Conservation (phyloP, 148 eudicot species). For the Bassia scoparia region DNA sequence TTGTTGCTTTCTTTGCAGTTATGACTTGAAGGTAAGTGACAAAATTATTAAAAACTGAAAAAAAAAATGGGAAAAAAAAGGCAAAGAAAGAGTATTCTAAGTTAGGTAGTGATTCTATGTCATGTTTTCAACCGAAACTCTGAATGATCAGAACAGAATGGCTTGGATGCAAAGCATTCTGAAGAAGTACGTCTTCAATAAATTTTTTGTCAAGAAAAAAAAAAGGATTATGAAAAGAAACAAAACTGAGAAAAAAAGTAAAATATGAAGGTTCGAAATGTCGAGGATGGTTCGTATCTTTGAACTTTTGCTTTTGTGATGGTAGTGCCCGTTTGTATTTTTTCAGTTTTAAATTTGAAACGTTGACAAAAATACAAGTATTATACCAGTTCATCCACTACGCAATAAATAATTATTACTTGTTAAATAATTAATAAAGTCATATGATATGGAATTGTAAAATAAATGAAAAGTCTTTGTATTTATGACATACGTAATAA, state of each 20-base stretch:
- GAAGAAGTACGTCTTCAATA: neutral
- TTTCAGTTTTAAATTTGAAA: constrained; percentile 2
- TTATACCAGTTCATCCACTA: neutral
- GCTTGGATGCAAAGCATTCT: constrained; percentile 25
- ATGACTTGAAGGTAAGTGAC: neutral
- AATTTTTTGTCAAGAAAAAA: neutral
- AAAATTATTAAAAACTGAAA: neutral
- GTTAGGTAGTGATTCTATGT: constrained; percentile 20
- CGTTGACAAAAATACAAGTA: neutral
- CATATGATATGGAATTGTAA: no score
- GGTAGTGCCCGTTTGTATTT: neutral
- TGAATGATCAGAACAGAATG: neutral
- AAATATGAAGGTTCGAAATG: constrained; percentile 14
- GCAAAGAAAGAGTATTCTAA: neutral
- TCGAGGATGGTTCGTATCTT: constrained; percentile 30
- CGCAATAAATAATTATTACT: no score
- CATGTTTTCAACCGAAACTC: constrained; percentile 8
- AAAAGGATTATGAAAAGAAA: neutral
- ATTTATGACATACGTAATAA: no score
- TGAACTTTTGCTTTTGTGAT: constrained; percentile 11
- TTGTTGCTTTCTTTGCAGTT: constrained; percentile 22
- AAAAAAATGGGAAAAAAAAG: neutral
- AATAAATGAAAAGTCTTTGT: no score
- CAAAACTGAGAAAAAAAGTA: neutral
- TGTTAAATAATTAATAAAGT: no score